These are phyloP conservation scores for Aspergillus pseudoterreus DNA, from an alignment of 2,329 filamentous ascomycete genomes.

Conservation along the genomic window DNA sequence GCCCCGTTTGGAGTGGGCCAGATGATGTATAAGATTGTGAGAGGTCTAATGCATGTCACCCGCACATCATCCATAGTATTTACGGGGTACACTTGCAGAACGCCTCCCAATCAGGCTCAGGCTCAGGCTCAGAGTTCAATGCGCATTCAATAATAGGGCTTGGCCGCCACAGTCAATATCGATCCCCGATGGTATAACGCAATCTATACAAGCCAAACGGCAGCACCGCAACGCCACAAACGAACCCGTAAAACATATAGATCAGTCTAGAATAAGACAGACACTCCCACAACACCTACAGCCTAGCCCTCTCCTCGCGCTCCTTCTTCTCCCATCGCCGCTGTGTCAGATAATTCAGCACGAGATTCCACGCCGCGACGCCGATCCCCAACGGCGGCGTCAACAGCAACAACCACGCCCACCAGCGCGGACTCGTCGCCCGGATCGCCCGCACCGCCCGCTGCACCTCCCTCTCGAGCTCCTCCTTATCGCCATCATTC, in stretches of 20 bases:
- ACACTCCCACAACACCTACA: conserved; percentile 47
- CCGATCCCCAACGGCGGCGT: conserved; percentile 71
- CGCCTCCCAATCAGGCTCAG: too few relatives aligned
- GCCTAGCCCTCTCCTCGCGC: conserved; percentile 56
- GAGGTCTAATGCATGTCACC: background rate
- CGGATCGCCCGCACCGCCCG: conserved; percentile 62
- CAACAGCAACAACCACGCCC: conserved; percentile 66
- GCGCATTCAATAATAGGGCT: too few relatives aligned
- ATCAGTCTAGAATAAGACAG: background rate
- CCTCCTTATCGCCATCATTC: conserved; percentile 76
- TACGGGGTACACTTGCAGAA: background rate
- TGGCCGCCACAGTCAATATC: too few relatives aligned
- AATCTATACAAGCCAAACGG: background rate
- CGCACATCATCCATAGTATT: background rate
- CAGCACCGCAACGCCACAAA: background rate
- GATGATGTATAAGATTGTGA: conserved; percentile 1
- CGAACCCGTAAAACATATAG: too few relatives aligned
- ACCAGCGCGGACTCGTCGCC: conserved; percentile 69
- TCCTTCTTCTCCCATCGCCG: conserved; percentile 64
- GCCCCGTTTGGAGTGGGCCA: background rate
- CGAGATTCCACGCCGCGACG: conserved; percentile 67
- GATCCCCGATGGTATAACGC: too few relatives aligned
- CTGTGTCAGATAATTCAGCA: conserved; percentile 68
- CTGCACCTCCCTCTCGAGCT: conserved; percentile 65
- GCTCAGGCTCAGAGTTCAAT: too few relatives aligned